These are phyloP conservation scores for Pythium apleroticum DNA, from an alignment of 352 stramenopile species.

Conservation along the genomic window DNA sequence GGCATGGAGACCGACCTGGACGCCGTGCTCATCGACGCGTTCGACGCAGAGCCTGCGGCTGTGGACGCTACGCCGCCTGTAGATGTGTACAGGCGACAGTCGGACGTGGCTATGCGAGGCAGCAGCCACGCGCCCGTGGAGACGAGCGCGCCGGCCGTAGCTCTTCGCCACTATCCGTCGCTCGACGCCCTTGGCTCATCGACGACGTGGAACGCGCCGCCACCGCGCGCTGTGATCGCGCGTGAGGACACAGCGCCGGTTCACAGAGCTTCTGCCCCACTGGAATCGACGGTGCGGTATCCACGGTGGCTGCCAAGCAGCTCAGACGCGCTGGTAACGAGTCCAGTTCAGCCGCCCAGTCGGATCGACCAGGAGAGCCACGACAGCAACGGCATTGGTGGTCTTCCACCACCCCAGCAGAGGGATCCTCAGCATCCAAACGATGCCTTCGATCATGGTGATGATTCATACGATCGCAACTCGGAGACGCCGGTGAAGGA, in stretches of 20 bases:
- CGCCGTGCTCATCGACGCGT: slow-evolving; percentile 63
- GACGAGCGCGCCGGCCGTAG: not conserved
- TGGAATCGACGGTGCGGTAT: not conserved
- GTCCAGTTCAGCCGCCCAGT: not conserved
- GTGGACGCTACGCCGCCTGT: not conserved
- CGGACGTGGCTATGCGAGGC: too few relatives aligned
- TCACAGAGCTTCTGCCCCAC: not conserved
- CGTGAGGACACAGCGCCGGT: not conserved
- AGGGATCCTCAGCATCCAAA: not conserved
- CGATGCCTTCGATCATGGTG: not conserved
- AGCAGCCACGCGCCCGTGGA: not conserved
- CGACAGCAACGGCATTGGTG: not conserved
- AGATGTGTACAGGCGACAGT: not conserved
- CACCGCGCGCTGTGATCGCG: not conserved
- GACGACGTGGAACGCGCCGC: not conserved
- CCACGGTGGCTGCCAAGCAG: not conserved
- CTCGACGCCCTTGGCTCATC: slow-evolving; percentile 6
- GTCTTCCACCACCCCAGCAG: not conserved
- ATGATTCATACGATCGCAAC: not conserved
- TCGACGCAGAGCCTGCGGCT: slow-evolving; percentile 34
- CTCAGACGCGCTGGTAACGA: not conserved
- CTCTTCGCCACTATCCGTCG: slow-evolving; percentile 21
- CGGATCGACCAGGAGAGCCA: not conserved
- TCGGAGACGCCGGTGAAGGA: not conserved
- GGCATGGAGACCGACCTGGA: slow-evolving; percentile 43